Base-by-base conservation (phyloP, 2,329 filamentous ascomycete species). In the Nigrospora oryzae region DNA sequence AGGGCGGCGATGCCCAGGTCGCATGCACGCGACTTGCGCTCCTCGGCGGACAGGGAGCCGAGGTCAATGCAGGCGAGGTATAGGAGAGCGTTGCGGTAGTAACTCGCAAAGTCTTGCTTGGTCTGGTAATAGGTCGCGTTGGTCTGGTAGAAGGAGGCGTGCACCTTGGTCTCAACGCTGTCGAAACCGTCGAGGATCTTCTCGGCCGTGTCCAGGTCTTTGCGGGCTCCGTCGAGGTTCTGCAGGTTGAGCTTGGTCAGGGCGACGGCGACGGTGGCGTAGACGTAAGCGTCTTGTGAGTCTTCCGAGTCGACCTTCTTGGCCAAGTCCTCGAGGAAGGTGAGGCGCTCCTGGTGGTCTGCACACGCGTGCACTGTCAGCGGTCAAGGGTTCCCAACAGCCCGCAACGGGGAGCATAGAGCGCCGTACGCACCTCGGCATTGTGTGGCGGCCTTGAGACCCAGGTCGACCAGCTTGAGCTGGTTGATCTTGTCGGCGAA, bases 401-500 rank as follows among this genome's bases (percentile, higher is more conserved):
- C 23, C 23, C 2, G 23, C 23, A 28, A 28, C 5, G 23, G 23
- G 5, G 23, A 28, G 23, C 5, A 7, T n/a, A 37, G 16, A 28
- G 42, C 40, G 4, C 12, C 17, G 12, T 48, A 50, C 65, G 42
- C 65, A 91, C 88, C 82, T 72, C 78, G 76, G 67, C 86, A 95
- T 71, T 95, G 84, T 58, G 84, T 81, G 43, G 89, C 89, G 38
- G 93, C 87, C 68, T 86, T 87, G 62, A 97, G 71, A 14, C 89
- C 93, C 54, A 98, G 73, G 53, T 87, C 84, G 54, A 98, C 93
- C 55, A 97, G 84, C 77, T 96, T 96, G 51, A 98, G 76, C 73
- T 97, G 91, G 71, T 97, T 98, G 75, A 98, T 96, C 77, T 94
- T 96, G 64, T 95, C 90, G 53, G 90, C 89, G 63, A 98, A 98